Conservation (phyloP, 306 rosid genomes). For the Benincasa hispida region DNA sequence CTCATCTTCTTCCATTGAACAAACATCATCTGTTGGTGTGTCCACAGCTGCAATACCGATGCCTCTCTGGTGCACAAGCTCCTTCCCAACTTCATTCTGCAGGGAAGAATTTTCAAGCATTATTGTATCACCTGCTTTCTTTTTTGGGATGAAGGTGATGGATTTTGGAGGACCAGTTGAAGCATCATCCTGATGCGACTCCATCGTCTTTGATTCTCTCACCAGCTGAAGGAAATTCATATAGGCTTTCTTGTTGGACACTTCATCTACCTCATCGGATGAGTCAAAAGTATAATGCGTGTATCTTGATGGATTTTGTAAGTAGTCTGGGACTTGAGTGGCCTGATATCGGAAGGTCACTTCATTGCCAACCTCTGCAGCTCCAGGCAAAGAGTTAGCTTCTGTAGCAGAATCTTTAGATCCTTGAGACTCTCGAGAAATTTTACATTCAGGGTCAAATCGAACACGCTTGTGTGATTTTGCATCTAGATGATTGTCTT, state of each 20-base stretch:
- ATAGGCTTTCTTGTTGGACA: constrained; percentile 63
- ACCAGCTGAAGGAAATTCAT: constrained; percentile 51
- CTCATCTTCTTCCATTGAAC: constrained; percentile 94
- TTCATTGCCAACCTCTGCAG: constrained; percentile 14
- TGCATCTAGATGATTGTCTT: constrained; percentile 29
- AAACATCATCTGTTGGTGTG: constrained; percentile 33
- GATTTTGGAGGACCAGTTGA: constrained; percentile 40
- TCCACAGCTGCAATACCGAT: constrained; percentile 37
- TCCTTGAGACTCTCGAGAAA: constrained; percentile 18
- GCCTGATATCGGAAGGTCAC: constrained; percentile 8
- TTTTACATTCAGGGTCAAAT: constrained; percentile 52
- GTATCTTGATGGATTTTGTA: constrained; percentile 61
- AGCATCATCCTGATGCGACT: constrained; percentile 20
- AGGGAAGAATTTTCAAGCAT: constrained; percentile 36
- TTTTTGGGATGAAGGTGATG: constrained; percentile 62
- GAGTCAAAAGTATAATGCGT: constrained; percentile 64
- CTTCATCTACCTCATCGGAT: constrained; percentile 43
- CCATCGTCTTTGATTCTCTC: constrained; percentile 27
- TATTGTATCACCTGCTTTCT: constrained; percentile 44
- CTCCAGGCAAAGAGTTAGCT: constrained; percentile 14
- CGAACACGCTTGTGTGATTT: constrained; percentile 65
- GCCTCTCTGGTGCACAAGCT: constrained; percentile 17
- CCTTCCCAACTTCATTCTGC: constrained; percentile 29
- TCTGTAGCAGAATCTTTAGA: constrained; percentile 20
- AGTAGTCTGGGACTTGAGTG: constrained; percentile 69